Percentiles rank a stretch among this genome's conserved stretches.
Evolutionary conservation across 2,329 filamentous ascomycete genomes (phyloP).

Genomic region (Sporothrix brasiliensis): DNA sequence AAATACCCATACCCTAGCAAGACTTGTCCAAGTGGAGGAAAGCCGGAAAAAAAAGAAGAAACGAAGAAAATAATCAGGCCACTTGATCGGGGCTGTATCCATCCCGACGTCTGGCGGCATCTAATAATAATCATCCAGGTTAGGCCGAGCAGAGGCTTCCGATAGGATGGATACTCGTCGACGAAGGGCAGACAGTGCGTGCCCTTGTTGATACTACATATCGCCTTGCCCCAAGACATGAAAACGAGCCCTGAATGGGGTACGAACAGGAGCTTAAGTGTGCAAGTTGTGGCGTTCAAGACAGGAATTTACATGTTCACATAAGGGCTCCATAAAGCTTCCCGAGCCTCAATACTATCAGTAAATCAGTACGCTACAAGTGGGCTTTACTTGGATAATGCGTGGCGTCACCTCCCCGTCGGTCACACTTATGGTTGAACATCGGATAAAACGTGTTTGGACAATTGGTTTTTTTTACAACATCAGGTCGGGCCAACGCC

Average conservation of each 20-base stretch:
- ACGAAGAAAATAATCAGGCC: constrained; percentile 23
- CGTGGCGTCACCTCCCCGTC: not conserved
- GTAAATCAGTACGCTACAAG: too few species aligned
- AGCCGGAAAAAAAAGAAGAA: not conserved
- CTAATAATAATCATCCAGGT: not conserved
- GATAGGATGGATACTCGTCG: not conserved
- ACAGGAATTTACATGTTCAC: not conserved
- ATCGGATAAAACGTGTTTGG: not conserved
- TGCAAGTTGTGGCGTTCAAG: not conserved
- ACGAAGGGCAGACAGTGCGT: not conserved
- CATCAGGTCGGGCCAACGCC: not conserved
- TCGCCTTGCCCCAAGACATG: not conserved
- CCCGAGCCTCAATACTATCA: too few species aligned
- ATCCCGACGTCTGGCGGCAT: not conserved
- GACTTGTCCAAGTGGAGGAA: not conserved
- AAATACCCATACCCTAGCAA: not conserved
- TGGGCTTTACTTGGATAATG: too few species aligned
- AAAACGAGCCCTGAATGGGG: not conserved
- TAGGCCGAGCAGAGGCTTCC: not conserved
- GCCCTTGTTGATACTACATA: not conserved
- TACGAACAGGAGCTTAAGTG: not conserved
- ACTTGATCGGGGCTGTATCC: not conserved
- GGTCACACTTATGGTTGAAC: not conserved
- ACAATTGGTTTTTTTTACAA: not conserved
- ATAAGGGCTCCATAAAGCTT: not conserved